These are phyloP conservation scores for Pseudopediastrum boryanum DNA, from an alignment of 139 green algal species.

Conservation along the genomic window DNA sequence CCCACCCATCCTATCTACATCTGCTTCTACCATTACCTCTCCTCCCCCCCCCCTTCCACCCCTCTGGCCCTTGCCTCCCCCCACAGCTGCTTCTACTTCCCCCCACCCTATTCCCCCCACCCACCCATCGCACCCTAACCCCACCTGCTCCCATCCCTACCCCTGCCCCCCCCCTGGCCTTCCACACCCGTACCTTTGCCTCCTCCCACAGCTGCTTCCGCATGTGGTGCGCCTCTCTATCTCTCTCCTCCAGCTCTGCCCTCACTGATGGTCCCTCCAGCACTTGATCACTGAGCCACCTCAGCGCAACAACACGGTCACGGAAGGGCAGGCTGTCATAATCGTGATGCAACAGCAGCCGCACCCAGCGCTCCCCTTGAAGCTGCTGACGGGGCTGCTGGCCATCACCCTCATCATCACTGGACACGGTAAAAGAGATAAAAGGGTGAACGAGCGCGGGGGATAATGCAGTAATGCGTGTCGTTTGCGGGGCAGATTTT, in stretches of 20 bases:
- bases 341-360: constrained; percentile 43
- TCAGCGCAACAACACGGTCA: constrained; percentile 64
- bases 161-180: too few relatives aligned
- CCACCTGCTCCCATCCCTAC: too few relatives aligned
- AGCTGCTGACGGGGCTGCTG: neutral
- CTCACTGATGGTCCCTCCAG: constrained; percentile 63
- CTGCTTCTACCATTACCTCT: neutral
- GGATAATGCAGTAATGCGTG: neutral
- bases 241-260: constrained; percentile 58
- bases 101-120: neutral
- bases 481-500: neutral
- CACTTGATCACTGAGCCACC: constrained; percentile 61
- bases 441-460: neutral
- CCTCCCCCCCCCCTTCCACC: neutral
- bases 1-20: neutral
- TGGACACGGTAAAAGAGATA: too few relatives aligned
- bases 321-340: constrained; percentile 69
- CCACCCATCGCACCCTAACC: too few relatives aligned
- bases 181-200: constrained; percentile 42
- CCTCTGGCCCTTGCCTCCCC: neutral
- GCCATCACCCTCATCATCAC: constrained; percentile 20
- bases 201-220: constrained; percentile 68
- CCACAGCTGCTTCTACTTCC: neutral
- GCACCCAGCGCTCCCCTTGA: constrained; percentile 55
- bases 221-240: constrained; percentile 57